Evolutionary conservation across 371 early-diverging fungal genomes (phyloP).

Genomic region (Chytridiales sp.): DNA sequence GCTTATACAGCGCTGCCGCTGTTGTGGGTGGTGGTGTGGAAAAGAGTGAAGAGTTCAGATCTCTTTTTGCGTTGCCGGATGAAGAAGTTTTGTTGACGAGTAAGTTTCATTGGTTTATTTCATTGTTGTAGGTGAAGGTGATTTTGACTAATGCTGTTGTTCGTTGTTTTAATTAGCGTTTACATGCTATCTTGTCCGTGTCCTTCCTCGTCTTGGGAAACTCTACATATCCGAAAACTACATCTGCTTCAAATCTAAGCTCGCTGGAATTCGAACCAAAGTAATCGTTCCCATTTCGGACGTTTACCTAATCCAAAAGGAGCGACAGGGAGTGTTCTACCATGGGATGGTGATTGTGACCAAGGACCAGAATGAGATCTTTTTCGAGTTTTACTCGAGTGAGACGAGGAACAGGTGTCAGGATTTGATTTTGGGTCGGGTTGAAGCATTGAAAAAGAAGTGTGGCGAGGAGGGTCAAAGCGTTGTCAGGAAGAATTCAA

Average conservation of each 20-base stretch:
- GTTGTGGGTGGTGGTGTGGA: not conserved
- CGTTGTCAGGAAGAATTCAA: too few relatives aligned
- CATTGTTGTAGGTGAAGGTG: conserved; percentile 33
- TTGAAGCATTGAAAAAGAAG: not conserved
- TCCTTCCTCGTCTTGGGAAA: conserved; percentile 59
- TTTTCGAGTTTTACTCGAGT: conserved; percentile 52
- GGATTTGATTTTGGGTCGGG: conserved; percentile 1
- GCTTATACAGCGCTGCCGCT: too few relatives aligned
- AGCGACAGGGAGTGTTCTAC: conserved; percentile 25
- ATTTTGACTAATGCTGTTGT: not conserved
- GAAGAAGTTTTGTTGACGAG: conserved; percentile 56
- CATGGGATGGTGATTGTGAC: conserved; percentile 47
- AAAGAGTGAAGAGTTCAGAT: conserved; percentile 47
- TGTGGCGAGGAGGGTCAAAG: too few relatives aligned
- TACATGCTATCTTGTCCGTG: conserved; percentile 22
- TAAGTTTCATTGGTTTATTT: conserved; percentile 50
- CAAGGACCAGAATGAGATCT: conserved; percentile 43
- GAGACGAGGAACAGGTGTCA: conserved; percentile 34
- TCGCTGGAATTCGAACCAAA: conserved; percentile 60
- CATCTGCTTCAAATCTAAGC: conserved; percentile 66
- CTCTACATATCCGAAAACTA: conserved; percentile 66
- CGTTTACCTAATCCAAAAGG: conserved; percentile 32
- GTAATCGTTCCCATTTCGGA: conserved; percentile 52
- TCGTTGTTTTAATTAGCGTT: conserved; percentile 7
- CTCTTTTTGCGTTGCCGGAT: conserved; percentile 63